Evolutionary conservation across 805 yeast genomes (phyloP), one percentile per base, ranked within the genome.

Genomic region (Lipomyces starkeyi): DNA sequence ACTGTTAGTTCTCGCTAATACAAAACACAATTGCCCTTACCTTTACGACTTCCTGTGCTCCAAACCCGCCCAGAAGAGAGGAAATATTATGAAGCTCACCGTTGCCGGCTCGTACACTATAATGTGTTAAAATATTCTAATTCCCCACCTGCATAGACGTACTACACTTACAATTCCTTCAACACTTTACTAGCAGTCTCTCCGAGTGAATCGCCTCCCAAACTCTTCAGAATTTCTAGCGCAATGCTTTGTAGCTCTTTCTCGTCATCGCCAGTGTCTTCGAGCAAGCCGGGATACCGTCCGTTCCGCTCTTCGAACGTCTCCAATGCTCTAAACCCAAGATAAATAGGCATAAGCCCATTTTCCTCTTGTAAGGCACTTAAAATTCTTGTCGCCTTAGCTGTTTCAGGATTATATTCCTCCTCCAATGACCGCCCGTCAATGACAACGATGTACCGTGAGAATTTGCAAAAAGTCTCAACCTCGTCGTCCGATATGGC

Each of bases 21-120:
- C 40, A 11, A 22, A 14, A n/a, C 25, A 32, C 22, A 59, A 20
- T 37, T 40, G 7, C 7, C 35, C 71, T 74, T 57, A 87, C 75
- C 78, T 95, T 94, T 62, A 91, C 81, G 3, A 86, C 87, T 76
- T 94, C 99, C 76, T 94, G 97, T 2, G 92, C 88, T 0, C 87
- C 93, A 13, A 93, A 80, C 0, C 97, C 98, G 1, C 97, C 98
- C 71, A 91, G 80, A 2, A 91, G 78, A 3, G 97, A 83, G 25
- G 89, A 80, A 17, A 86, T 82, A 73, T 89, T 89, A 69, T 86
- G 88, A 14, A 86, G 61, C 70, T 85, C 87, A 0, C 73, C 67
- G 2, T 85, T 85, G 4, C 81, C 76, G 4, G 75, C 64, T 1
- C 81, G 74, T 9, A 68, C 66, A 7, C 77, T 63, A 47, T 4